Base-by-base conservation (phyloP, 2,329 filamentous ascomycete species). In the Diaporthe destruens region DNA sequence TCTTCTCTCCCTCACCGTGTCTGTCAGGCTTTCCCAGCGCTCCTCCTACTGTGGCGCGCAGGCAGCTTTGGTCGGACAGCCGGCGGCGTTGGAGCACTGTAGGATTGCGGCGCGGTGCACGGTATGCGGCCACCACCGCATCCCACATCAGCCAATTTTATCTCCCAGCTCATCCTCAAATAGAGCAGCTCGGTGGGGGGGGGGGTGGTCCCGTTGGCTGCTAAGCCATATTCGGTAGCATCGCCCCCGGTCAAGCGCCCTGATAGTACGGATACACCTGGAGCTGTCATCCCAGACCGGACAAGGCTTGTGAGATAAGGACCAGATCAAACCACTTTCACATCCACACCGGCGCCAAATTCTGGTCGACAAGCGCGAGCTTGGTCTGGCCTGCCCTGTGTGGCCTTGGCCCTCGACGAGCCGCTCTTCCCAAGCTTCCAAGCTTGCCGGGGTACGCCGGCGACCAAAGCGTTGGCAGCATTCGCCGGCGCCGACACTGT, bases 121-220 rank as follows among this genome's bases (percentile, higher is more conserved):
- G 47, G 67, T 59, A 59, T 14, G 67, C 67, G 53, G 53, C 36
- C 53, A 69, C 53, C 67, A 49, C 25, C 53, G 11, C 39, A 69
- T 69, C 67, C 67, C 53, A 69, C 67, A 69, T 51, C 61, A 65
- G 34, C 67, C 67, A 69, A 51, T 69, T 59, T 69, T 59, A 69
- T 69, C 54, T 69, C 36, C 42, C 44, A 69, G 54, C 53, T 25
- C n/a, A 9, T 69, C 55, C 56, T n/a, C 55, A 59, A 69, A 69
- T 69, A 56, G 36, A 47, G 67, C 36, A 36, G 3, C 54, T 39
- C 39, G 59, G 59, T 65, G 44, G 61, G 61, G 59, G 29, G 42
- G 16, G 5, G 51, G 36, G 36, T 39, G 11, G 11, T 39, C 44
- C 61, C 36, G 61, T 36, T 65, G 61, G 61, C 44, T 51, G 42